phyloP scores from a whole-genome alignment of 2,329 filamentous ascomycete species.

The Apiospora arundinis region DNA sequence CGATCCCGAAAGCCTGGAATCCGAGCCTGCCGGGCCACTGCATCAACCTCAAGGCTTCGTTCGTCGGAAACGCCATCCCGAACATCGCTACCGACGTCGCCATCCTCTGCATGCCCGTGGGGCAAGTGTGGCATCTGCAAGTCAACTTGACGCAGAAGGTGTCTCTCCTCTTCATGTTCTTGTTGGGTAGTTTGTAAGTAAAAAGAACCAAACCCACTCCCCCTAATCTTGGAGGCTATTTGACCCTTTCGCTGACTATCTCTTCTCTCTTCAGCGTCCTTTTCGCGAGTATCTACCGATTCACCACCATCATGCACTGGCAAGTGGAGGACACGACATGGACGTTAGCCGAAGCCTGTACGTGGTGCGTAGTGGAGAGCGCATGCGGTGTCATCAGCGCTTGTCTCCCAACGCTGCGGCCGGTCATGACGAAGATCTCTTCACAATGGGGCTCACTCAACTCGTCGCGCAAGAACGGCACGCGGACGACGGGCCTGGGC shows the following conservation, averaged over 20 bases:
- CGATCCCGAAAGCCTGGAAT: slow-evolving; percentile 45
- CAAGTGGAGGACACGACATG: slow-evolving; percentile 35
- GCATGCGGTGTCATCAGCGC: slow-evolving; percentile 47
- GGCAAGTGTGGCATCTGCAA: slow-evolving; percentile 40
- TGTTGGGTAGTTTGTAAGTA: slow-evolving; percentile 43
- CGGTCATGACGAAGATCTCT: slow-evolving; percentile 26
- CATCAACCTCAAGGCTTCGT: slow-evolving; percentile 46
- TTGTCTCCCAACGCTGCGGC: slow-evolving; percentile 51
- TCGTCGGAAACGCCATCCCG: slow-evolving; percentile 52
- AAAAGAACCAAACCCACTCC: no score
- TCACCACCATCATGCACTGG: slow-evolving; percentile 39
- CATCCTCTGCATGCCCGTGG: slow-evolving; percentile 42
- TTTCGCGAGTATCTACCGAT: slow-evolving; percentile 39
- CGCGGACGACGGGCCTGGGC: background rate
- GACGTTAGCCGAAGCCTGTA: slow-evolving; percentile 38
- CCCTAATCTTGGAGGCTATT: background rate
- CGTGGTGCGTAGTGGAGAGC: slow-evolving; percentile 43
- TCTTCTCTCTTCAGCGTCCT: slow-evolving; percentile 31
- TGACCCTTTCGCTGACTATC: background rate
- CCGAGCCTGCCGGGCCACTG: slow-evolving; percentile 43
- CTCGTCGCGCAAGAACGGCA: background rate
- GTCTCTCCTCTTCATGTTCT: slow-evolving; percentile 38
- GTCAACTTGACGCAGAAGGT: slow-evolving; percentile 33
- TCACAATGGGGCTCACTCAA: slow-evolving; percentile 2
- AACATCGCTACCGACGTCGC: slow-evolving; percentile 47